These are phyloP conservation scores for Coriaria nepalensis DNA, from an alignment of 306 rosid species.

Conservation along the genomic window DNA sequence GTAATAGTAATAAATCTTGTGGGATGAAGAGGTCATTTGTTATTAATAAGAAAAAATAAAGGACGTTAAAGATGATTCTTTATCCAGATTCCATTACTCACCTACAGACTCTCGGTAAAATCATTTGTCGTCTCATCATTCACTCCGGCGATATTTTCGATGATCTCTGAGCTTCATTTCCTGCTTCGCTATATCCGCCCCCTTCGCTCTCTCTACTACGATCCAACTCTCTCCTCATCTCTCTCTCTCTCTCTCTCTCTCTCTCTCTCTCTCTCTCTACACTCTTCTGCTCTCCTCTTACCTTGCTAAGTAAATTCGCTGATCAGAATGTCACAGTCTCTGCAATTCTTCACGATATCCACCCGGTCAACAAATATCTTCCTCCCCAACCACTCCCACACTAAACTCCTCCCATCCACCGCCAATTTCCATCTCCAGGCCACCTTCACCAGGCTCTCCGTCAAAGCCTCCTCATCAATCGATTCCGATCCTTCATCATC, in stretches of 20 bases:
- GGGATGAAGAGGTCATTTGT: too few relatives aligned
- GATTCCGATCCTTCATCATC: slow-evolving; percentile 29
- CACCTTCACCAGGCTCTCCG: slow-evolving; percentile 12
- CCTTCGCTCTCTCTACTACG: neutral
- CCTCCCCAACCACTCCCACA: slow-evolving; percentile 8
- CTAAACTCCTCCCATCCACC: slow-evolving; percentile 13
- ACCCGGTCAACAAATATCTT: slow-evolving; percentile 17
- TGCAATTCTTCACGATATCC: slow-evolving; percentile 36
- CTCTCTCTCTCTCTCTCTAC: slow-evolving; percentile 1
- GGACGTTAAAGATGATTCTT: too few relatives aligned
- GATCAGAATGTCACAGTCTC: slow-evolving; percentile 52
- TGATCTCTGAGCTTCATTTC: neutral
- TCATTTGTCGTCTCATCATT: too few relatives aligned
- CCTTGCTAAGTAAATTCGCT: neutral
- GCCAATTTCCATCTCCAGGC: slow-evolving; percentile 19
- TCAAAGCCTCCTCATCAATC: slow-evolving; percentile 29
- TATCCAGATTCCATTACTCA: too few relatives aligned
- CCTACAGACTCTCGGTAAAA: too few relatives aligned
- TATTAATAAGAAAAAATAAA: too few relatives aligned
- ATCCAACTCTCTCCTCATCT: neutral
- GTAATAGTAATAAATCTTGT: too few relatives aligned
- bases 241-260: neutral
- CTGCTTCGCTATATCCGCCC: slow-evolving; percentile 6
- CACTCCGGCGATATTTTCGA: too few relatives aligned
- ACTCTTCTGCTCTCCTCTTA: neutral